Evolutionary conservation across 257 asterid species (phyloP).

Genomic region (Knoxia roxburghii): DNA sequence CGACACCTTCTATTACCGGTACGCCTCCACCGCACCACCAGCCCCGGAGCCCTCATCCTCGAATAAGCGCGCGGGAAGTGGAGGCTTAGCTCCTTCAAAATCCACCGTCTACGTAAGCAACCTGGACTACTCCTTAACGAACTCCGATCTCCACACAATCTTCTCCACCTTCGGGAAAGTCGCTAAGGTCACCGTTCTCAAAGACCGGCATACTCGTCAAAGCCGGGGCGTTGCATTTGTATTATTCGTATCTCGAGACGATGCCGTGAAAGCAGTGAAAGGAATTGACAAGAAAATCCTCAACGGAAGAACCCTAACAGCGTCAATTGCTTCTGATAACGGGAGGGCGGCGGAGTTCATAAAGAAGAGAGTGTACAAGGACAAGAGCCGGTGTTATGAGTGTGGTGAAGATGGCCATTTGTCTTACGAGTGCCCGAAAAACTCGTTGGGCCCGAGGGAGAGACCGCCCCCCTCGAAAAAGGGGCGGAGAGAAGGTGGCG

Average conservation of each 20-base stretch:
- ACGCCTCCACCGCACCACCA: slow-evolving; percentile 47
- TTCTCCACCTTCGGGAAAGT: slow-evolving; percentile 95
- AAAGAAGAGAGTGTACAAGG: slow-evolving; percentile 73
- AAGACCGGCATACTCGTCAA: slow-evolving; percentile 72
- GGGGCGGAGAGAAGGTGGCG: slow-evolving; percentile 46
- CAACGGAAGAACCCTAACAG: slow-evolving; percentile 70
- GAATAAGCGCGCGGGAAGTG: slow-evolving; percentile 49
- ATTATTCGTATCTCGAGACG: slow-evolving; percentile 73
- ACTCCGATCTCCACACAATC: slow-evolving; percentile 84
- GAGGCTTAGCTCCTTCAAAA: slow-evolving; percentile 87
- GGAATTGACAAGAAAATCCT: slow-evolving; percentile 67
- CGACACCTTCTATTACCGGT: slow-evolving; percentile 68
- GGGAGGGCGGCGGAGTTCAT: slow-evolving; percentile 94
- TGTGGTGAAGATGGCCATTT: slow-evolving; percentile 93
- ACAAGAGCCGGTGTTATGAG: slow-evolving; percentile 91
- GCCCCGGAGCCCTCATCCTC: slow-evolving; percentile 28
- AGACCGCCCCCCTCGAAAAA: slow-evolving; percentile 68
- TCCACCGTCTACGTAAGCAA: slow-evolving; percentile 91
- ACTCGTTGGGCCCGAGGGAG: slow-evolving; percentile 72
- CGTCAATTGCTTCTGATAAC: slow-evolving; percentile 90
- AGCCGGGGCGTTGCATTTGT: slow-evolving; percentile 92
- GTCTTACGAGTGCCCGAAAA: slow-evolving; percentile 86
- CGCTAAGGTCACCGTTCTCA: slow-evolving; percentile 88
- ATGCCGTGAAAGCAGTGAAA: slow-evolving; percentile 63
- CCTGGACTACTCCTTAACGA: slow-evolving; percentile 78